Base-by-base conservation (phyloP, 106 monocot genomes). In the Allium fistulosum region DNA sequence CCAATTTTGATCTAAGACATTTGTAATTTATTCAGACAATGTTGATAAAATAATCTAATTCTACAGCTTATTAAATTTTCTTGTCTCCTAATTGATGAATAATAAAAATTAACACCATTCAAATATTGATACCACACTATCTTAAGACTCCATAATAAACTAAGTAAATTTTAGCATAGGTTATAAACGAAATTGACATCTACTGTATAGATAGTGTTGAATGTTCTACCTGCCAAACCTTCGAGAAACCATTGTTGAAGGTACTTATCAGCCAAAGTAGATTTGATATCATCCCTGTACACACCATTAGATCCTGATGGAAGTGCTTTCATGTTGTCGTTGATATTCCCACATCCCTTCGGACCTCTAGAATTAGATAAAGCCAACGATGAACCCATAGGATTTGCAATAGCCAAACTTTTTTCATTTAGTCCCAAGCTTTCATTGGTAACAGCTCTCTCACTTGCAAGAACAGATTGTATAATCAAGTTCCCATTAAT, bases 401-500 rank as follows among this genome's bases (percentile, higher is more conserved):
- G 22, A 13, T 73, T 69, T 61, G 88, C 72, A 47, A 92, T 64
- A 11, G 80, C 88, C 46, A 88, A 62, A 69, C 86, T 70, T 49
- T 81, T 86, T 28, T 55, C 68, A n/a, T 58, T 58, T 61, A 77
- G 75, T 17, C 51, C 69, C 10, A 70, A 81, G 17, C 49, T 58
- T 51, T 51, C 71, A 26, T 87, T 73, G 28, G 71, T 67, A 46
- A 74, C 73, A 7, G 88, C 86, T 77, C 67, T 85, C 73, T 96
- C 96, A 70, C 86, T 84, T 37, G 86, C 96, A 63, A 96, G 80
- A 59, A 96, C 83, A 7, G 96, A 96, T 67, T 86, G 86, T 53
- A 96, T 96, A 69, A 96, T 91, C 76, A 96, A 75, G 75, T 96
- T 96, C 1, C 96, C 91, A 68, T 96, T 86, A 18, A 96, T 92